These are phyloP conservation scores for Vitis amurensis DNA, from an alignment of 164 flowering plant species.

Conservation along the genomic window DNA sequence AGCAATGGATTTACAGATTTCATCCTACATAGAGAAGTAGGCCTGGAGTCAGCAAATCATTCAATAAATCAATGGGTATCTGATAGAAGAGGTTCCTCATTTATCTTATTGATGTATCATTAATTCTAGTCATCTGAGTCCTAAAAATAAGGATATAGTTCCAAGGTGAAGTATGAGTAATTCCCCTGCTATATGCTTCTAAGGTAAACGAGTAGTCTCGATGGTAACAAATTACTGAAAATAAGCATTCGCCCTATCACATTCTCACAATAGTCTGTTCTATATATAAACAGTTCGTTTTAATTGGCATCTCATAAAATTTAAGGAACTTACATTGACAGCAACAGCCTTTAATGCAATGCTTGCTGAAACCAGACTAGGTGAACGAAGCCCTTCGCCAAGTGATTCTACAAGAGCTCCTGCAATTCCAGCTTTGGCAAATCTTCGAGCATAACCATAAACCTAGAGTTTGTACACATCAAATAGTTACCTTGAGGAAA, in stretches of 20 bases:
- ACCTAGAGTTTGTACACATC: conserved; percentile 49
- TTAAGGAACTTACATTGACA: conserved; percentile 76
- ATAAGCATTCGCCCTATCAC: no score
- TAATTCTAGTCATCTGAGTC: no score
- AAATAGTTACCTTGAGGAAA: background rate
- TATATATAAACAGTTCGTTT: no score
- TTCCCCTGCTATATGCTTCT: no score
- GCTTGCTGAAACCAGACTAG: conserved; percentile 69
- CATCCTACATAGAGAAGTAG: conserved; percentile 65
- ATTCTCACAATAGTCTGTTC: no score
- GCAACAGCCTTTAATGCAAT: conserved; percentile 84
- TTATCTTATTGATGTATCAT: no score
- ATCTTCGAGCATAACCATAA: conserved; percentile 89
- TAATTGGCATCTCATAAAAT: background rate
- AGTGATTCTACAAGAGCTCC: conserved; percentile 73
- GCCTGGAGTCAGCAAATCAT: background rate
- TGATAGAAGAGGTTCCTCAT: no score
- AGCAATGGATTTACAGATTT: conserved; percentile 85
- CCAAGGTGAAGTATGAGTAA: no score
- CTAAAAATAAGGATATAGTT: no score
- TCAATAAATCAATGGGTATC: background rate
- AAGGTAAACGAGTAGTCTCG: no score
- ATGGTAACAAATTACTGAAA: no score
- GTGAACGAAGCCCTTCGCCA: conserved; percentile 56
- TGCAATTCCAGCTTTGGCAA: conserved; percentile 85